Percentiles rank a stretch among this genome's conserved stretches.
Conservation (phyloP, 225 moss, liverwort and hornwort genomes). For the Rhytidiadelphus loreus region DNA sequence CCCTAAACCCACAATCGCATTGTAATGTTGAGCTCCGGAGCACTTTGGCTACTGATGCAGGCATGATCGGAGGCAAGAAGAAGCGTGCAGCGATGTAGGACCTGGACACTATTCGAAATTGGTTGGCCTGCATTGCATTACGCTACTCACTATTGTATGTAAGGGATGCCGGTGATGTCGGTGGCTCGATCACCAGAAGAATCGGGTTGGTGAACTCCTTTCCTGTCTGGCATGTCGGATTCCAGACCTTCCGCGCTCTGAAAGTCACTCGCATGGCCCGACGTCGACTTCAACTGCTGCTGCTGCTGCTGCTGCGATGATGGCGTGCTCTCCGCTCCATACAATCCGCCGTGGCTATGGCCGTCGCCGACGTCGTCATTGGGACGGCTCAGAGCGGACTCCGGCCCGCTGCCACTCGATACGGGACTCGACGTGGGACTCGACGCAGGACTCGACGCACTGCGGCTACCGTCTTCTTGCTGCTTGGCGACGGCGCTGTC, state of each 20-base stretch:
- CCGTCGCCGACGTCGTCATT: not conserved
- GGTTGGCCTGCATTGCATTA: not conserved
- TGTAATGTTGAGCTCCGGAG: no score
- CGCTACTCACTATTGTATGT: conserved; percentile 14
- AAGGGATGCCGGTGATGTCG: conserved; percentile 49
- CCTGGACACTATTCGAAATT: not conserved
- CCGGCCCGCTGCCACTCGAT: not conserved
- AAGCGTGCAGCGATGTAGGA: not conserved
- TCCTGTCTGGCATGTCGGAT: conserved; percentile 31
- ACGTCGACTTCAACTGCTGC: not conserved
- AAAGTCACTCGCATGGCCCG: conserved; percentile 36
- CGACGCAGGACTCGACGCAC: not conserved
- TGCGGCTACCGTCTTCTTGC: not conserved
- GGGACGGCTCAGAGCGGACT: conserved; percentile 1
- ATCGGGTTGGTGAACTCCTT: conserved; percentile 1
- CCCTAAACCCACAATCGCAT: not conserved
- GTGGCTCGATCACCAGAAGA: conserved; percentile 37
- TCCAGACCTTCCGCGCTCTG: conserved; percentile 60
- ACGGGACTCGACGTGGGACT: not conserved
- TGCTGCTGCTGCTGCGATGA: not conserved
- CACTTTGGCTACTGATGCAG: not conserved
- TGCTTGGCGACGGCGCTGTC: not conserved
- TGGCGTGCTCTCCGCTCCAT: conserved; percentile 3
- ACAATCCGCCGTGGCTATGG: conserved; percentile 7
- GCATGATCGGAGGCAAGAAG: not conserved